phyloP scores from a whole-genome alignment of 1,284 basidiomycete genomes.

The Ustilago sp. region DNA sequence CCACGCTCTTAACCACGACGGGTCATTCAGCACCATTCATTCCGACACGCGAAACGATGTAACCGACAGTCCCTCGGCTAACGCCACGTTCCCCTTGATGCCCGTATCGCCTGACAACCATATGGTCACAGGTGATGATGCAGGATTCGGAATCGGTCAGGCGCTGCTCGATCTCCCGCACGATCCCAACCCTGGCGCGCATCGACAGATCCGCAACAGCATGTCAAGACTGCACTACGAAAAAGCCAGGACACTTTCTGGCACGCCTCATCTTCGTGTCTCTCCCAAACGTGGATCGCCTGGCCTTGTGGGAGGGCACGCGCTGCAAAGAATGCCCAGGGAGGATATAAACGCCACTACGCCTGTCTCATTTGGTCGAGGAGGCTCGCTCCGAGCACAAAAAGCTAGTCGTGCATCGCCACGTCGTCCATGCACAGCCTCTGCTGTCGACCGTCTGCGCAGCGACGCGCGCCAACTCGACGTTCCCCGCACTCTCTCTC shows the following conservation, averaged over 20 bases:
- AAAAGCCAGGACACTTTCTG: background rate
- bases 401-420: background rate
- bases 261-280: background rate
- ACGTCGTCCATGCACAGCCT: conserved; percentile 24
- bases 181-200: background rate
- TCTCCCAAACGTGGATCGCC: background rate
- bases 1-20: conserved; percentile 17
- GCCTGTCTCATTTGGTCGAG: background rate
- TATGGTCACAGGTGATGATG: conserved; percentile 10
- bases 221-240: background rate
- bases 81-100: conserved; percentile 6
- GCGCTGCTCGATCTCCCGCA: conserved; percentile 8
- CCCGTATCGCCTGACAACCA: conserved; percentile 3
- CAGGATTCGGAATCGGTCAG: conserved; percentile 1
- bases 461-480: conserved; percentile 17
- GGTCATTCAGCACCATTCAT: conserved; percentile 5
- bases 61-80: conserved; percentile 11
- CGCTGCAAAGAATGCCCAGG: conserved; percentile 9
- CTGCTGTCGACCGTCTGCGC: conserved; percentile 23
- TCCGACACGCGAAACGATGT: background rate
- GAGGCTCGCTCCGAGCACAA: background rate
- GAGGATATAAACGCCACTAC: background rate
- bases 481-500: conserved; percentile 27
- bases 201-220: background rate
- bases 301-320: background rate